phyloP scores from a whole-genome alignment of 2,329 filamentous ascomycete genomes.

The Alternaria sp. region DNA sequence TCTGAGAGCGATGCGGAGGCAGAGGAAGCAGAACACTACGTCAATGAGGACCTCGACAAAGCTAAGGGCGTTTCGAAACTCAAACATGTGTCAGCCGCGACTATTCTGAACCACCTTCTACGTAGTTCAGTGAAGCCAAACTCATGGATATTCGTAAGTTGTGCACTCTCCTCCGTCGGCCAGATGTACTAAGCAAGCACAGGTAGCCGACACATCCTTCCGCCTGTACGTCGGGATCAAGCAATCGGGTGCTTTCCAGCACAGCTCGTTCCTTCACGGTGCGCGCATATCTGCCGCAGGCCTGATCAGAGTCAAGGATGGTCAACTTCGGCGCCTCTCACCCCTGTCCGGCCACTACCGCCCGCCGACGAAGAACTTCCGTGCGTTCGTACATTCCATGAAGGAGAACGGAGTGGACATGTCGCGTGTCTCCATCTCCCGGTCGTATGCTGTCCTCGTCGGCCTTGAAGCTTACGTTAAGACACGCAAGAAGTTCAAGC shows the following conservation, averaged over 20 bases:
- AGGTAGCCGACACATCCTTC: conserved; percentile 79
- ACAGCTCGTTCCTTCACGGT: conserved; percentile 87
- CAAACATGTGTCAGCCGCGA: conserved; percentile 72
- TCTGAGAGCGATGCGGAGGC: conserved; percentile 65
- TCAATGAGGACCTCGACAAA: conserved; percentile 67
- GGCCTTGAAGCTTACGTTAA: conserved; percentile 82
- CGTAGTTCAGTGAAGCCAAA: conserved; percentile 82
- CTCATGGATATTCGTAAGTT: conserved; percentile 83
- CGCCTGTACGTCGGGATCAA: conserved; percentile 91
- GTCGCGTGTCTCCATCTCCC: conserved; percentile 76
- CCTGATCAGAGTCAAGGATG: conserved; percentile 82
- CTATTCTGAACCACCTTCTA: conserved; percentile 78
- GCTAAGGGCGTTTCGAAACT: conserved; percentile 67
- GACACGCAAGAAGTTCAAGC: conserved; percentile 70
- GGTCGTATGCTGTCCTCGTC: conserved; percentile 81
- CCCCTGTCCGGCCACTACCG: conserved; percentile 79
- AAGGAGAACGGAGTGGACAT: conserved; percentile 79
- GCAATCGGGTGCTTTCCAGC: conserved; percentile 85
- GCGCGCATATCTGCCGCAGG: conserved; percentile 82
- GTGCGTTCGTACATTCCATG: conserved; percentile 77
- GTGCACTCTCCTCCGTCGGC: not conserved
- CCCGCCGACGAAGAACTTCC: conserved; percentile 82
- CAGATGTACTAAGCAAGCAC: not conserved
- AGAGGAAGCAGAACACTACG: conserved; percentile 68
- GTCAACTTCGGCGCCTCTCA: conserved; percentile 74